Evolutionary conservation across 208 protist species (phyloP), one percentile per base, ranked within the genome.

Genomic region (Trypanosoma mega): DNA sequence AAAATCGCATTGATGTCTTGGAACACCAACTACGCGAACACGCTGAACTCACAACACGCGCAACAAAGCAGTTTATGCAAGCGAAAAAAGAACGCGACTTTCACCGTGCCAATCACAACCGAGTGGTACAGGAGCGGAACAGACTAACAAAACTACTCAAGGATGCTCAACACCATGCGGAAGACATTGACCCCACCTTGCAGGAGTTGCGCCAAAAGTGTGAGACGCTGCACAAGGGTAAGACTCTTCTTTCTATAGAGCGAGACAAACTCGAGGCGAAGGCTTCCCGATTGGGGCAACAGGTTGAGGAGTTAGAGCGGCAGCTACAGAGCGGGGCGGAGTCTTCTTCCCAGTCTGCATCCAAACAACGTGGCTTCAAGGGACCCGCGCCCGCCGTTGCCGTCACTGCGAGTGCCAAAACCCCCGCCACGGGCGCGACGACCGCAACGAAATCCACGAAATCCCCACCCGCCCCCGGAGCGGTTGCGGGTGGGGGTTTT

Each of bases 31-130:
- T 97, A 57, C 77, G 80, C 33, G 67, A 92, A 51, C 80, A 90
- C 68, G 88, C 83, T 0, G 79, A 94, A 68, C 68, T 92, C 8
- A 89, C 78, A 9, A 86, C 85, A 26, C 80, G 85, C 39, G 59
- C 87, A 2, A 93, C 72, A 30, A 74, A 78, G 59, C 76, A 86
- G 61, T 96, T 80, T 78, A 58, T 90, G 26, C 79, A 87, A 62
- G 66, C 92, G 18, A 84, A 87, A 52, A 93, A 95, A 50, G 90
- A 96, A 31, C 76, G 87, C 36, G 91, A 96, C 54, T 96, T 90
- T 61, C 93, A 97, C 69, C 82, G 87, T 33, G 71, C 76, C 44
- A 89, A 78, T 52, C 90, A 97, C 68, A 88, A 87, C 37, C 82
- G 88, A 36, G 82, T 94, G 14, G 83, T 96, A 50, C 90, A 96